Evolutionary conservation across 2,329 filamentous ascomycete genomes (phyloP), one percentile per base, ranked within the genome.

Genomic region (Aspergillus luchuensis): DNA sequence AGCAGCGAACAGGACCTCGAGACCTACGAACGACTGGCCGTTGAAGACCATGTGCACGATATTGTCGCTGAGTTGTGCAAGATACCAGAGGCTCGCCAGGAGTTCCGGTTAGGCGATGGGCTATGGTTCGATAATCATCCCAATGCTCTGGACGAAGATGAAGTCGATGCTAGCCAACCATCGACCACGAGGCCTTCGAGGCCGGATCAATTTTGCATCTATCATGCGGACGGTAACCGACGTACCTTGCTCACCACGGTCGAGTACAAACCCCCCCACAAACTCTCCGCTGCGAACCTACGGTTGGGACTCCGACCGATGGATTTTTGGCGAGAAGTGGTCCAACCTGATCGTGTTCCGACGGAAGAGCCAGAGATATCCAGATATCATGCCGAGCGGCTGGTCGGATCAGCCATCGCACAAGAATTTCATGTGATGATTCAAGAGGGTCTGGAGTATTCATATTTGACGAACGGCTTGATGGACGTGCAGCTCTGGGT

Each of bases 371-470:
- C 39, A 4, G 59, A 62, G 53, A 69, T 67, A 58, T 60, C 67
- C 33, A 64, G n/a, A 33, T 68, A 71, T 43, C 67, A 72, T 58
- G 67, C 69, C 4, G 61, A 52, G 39, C 54, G 56, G 36, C 61
- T 73, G 8, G 56, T 59, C 8, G 62, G 64, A 0, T 69, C 68
- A 1, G 68, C 64, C 5, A 25, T 73, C 2, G 64, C 65, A 5
- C 66, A 74, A 47, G 63, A 70, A 60, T 76, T 65, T 51, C 65
- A 74, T 63, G 63, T 71, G 2, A 74, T 73, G 67, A 70, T 73
- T 39, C 55, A 72, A 55, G 23, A 48, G 15, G 45, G 45, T 13
- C 45, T 48, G 8, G 21, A 25, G 5, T 48, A 48, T n/a, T 48
- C 67, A 4, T 72, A 67, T 59, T 7, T 73, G 15, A 69, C 67